Base-by-base conservation (phyloP, 306 rosid species). In the Trifolium repens region DNA sequence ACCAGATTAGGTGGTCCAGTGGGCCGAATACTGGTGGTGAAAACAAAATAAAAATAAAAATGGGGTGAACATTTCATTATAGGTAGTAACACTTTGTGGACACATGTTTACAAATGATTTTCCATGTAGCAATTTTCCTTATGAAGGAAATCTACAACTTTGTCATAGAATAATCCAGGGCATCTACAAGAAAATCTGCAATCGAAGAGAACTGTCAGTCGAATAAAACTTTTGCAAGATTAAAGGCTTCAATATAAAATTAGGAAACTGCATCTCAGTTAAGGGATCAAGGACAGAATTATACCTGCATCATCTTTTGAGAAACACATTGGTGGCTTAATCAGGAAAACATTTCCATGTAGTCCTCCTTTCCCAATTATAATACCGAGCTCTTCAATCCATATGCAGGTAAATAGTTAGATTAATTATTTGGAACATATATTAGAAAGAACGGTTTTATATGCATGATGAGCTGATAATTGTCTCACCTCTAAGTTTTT, bases 241-340 rank as follows among this genome's bases (percentile, higher is more conserved):
- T 37, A 78, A 69, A 78, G 61, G 58, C 59, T 34, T 76, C 71
- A 13, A 76, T 32, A 77, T 55, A 57, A 54, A 26, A 65, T 17
- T 1, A 39, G 39, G 39, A 37, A 50, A 15, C 13, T 24, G 22
- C 67, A 42, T 84, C 44, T 16, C 44, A 32, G 40, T 77, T 77
- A 40, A 42, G 73, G 43, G 44, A 58, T 73, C 22, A 3, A 55
- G 11, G 37, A 71, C 13, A 62, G 37, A 70, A 69, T 14, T 53
- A 49, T 84, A 91, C 97, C 96, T 72, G 97, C 96, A 58, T 94
- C 98, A 30, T 94, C 90, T 86, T 83, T 91, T 82, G 76, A 81
- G 82, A 94, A 94, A 80, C 97, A 91, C 97, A 91, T 90, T 0
- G 98, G 97, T 37, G 97, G 97, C 70, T 92, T 94, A 74, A 94